Percentiles rank a stretch among this genome's conserved stretches.
Evolutionary conservation across 2,329 filamentous ascomycete genomes (phyloP).

Genomic region (Aspergillus intermedius): DNA sequence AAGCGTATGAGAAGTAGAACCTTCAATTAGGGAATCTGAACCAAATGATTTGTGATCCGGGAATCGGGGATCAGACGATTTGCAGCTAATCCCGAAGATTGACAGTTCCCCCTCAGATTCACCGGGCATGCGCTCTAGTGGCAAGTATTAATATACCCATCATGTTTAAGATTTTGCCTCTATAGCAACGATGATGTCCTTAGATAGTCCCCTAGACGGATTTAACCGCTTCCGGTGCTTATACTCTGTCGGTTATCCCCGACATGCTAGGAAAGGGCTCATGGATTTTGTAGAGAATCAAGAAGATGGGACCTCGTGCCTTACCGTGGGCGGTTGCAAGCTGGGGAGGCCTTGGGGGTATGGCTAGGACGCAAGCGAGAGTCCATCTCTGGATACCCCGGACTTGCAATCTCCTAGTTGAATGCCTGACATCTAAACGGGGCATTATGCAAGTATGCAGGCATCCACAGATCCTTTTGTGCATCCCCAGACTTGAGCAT

Average conservation of each 20-base stretch:
- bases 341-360: not conserved
- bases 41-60: not conserved
- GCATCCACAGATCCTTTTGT: not conserved
- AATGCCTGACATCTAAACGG: not conserved
- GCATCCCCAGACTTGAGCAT: not conserved
- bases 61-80: not conserved
- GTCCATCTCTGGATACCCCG: not conserved
- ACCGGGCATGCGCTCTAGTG: not conserved
- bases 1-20: not conserved
- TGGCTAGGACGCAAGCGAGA: not conserved
- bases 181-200: not conserved
- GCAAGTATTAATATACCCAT: constrained; percentile 2
- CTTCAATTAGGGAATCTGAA: not conserved
- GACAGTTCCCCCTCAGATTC: not conserved
- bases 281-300: not conserved
- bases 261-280: not conserved
- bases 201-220: not conserved
- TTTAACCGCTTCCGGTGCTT: not conserved
- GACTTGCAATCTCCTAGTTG: not conserved
- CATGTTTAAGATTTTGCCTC: not conserved
- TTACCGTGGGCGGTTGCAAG: not conserved
- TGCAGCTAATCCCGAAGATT: not conserved
- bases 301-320: not conserved
- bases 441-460: not conserved
- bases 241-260: not conserved